phyloP scores from a whole-genome alignment of 352 stramenopile species.

The Nothophytophthora sp. region DNA sequence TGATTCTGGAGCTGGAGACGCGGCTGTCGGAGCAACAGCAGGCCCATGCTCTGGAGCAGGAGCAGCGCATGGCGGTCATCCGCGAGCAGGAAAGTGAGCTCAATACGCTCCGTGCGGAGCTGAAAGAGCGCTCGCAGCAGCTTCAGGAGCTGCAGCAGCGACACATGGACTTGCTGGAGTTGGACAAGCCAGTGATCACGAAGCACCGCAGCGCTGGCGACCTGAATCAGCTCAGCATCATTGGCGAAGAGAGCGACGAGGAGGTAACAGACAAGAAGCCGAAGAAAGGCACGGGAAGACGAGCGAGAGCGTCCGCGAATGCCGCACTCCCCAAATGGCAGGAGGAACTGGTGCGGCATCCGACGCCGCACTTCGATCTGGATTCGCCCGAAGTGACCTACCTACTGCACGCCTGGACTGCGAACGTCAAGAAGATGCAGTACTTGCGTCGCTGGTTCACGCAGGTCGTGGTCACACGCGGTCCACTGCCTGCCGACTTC shows the following conservation, averaged over 20 bases:
- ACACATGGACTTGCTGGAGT: conserved; percentile 34
- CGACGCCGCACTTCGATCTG: conserved; percentile 72
- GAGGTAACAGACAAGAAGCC: conserved; percentile 13
- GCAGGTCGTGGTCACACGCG: conserved; percentile 39
- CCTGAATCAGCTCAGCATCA: conserved; percentile 30
- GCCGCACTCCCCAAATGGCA: conserved; percentile 35
- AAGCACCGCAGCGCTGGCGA: conserved; percentile 20
- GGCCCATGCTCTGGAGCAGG: conserved; percentile 39
- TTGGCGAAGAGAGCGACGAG: conserved; percentile 26
- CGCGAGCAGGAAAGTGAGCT: conserved; percentile 62
- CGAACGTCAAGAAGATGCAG: conserved; percentile 64
- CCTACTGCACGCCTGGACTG: conserved; percentile 62
- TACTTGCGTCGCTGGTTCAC: conserved; percentile 72
- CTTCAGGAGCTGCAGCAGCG: conserved; percentile 31
- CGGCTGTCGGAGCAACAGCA: conserved; percentile 36
- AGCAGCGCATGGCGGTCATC: conserved; percentile 61
- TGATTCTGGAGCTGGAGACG: conserved; percentile 45
- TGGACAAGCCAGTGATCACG: conserved; percentile 18
- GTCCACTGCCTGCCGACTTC: conserved; percentile 47
- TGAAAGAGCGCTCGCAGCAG: conserved; percentile 23
- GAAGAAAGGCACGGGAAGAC: background rate
- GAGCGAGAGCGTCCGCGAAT: conserved; percentile 17
- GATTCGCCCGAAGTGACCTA: conserved; percentile 79
- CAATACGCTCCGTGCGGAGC: conserved; percentile 29
- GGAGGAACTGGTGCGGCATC: conserved; percentile 69